Evolutionary conservation across 2,329 filamentous ascomycete genomes (phyloP).

Genomic region (Dothistroma pini): DNA sequence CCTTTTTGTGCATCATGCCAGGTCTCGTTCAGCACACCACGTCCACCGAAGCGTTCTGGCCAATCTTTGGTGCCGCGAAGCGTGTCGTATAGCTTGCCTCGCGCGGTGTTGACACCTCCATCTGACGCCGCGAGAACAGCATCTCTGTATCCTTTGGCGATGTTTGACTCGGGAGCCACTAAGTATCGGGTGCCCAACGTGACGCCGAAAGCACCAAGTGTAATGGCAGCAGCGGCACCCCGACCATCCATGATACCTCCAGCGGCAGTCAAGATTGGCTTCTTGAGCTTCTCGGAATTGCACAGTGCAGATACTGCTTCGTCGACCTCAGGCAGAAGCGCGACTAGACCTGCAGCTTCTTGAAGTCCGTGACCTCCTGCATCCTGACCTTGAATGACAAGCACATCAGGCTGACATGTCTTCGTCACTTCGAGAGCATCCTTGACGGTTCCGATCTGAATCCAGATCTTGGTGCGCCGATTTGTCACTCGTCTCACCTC

Average conservation of each 20-base stretch:
- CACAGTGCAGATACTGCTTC: constrained; percentile 41
- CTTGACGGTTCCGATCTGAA: constrained; percentile 59
- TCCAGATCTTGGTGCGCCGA: constrained; percentile 49
- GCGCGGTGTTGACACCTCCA: constrained; percentile 50
- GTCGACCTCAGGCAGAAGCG: constrained; percentile 56
- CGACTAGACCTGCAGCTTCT: constrained; percentile 52
- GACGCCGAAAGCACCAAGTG: constrained; percentile 51
- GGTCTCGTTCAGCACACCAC: constrained; percentile 57
- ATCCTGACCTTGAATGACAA: constrained; percentile 62
- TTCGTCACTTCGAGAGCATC: constrained; percentile 50
- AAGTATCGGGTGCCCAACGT: constrained; percentile 64
- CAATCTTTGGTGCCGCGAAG: constrained; percentile 56
- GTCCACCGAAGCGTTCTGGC: constrained; percentile 55
- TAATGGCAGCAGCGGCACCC: constrained; percentile 54
- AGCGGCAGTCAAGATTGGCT: constrained; percentile 50
- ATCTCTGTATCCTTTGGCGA: constrained; percentile 46
- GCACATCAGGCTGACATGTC: constrained; percentile 52
- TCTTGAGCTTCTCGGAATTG: constrained; percentile 9
- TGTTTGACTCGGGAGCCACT: constrained; percentile 47
- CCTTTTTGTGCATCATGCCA: constrained; percentile 42
- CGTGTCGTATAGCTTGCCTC: constrained; percentile 51
- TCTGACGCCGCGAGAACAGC: constrained; percentile 47
- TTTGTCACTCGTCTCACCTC: constrained; percentile 34
- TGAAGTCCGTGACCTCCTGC: constrained; percentile 62
- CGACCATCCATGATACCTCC: constrained; percentile 58